These are phyloP conservation scores for Aspergillus fischeri DNA, from an alignment of 2,329 filamentous ascomycete species.

Conservation along the genomic window DNA sequence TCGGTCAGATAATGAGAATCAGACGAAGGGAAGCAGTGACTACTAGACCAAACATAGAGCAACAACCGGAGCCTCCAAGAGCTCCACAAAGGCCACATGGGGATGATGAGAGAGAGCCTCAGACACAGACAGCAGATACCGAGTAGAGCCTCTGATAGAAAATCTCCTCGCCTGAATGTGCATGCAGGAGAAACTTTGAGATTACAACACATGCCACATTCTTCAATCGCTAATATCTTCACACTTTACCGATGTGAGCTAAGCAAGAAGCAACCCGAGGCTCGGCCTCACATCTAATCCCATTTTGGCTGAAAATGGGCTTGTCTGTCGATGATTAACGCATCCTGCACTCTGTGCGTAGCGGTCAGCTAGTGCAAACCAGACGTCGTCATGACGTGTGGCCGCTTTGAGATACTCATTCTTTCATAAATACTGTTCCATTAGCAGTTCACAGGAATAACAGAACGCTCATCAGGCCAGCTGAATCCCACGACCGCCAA, in stretches of 20 bases:
- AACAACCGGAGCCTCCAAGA: neutral
- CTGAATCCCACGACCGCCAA: too few species aligned
- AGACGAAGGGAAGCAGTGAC: conserved; percentile 15
- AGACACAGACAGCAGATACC: neutral
- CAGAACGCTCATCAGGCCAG: neutral
- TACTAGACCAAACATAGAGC: neutral
- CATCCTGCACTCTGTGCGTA: neutral
- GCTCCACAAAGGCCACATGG: conserved; percentile 4
- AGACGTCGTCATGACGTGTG: too few species aligned
- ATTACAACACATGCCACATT: neutral
- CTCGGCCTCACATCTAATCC: neutral
- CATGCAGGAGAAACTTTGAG: neutral
- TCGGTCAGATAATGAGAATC: conserved; percentile 23
- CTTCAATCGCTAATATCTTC: neutral
- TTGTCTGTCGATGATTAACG: neutral
- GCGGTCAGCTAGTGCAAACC: neutral
- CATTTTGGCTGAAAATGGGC: neutral
- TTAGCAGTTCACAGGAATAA: neutral
- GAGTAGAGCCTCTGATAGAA: neutral
- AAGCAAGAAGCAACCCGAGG: neutral
- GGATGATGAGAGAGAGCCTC: conserved; percentile 10
- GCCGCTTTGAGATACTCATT: neutral
- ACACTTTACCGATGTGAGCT: neutral
- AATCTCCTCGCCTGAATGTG: neutral
- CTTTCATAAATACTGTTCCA: neutral